A percentile compares a stretch with the other conserved stretches of the same genome.
These are phyloP conservation scores for Lasiosphaeriaceae sp. DNA, from an alignment of 495 filamentous ascomycete genomes.

Conservation along the genomic window DNA sequence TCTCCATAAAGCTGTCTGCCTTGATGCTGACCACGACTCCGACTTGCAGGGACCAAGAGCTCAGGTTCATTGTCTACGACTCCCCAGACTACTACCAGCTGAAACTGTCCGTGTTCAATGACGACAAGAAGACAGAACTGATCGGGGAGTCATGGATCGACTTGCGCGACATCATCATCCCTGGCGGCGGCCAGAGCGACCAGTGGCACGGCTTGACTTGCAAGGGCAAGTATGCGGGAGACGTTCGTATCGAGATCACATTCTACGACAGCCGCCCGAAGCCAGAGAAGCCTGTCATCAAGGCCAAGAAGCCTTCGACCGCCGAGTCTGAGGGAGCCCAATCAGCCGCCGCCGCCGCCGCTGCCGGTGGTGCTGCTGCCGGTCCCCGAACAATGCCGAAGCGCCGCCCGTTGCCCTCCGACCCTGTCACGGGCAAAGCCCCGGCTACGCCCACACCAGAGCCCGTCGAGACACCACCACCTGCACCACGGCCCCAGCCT, in stretches of 20 bases:
- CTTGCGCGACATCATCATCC: constrained; percentile 73
- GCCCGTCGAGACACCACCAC: constrained; percentile 35
- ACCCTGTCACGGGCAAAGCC: constrained; percentile 56
- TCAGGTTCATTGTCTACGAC: constrained; percentile 93
- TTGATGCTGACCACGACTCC: not conserved
- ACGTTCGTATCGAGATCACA: constrained; percentile 91
- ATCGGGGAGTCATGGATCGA: constrained; percentile 92
- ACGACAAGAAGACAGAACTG: constrained; percentile 92
- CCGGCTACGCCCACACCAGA: constrained; percentile 34
- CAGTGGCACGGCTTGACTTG: constrained; percentile 84
- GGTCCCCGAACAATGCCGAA: constrained; percentile 52
- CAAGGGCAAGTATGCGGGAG: constrained; percentile 91
- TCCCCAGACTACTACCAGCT: constrained; percentile 92
- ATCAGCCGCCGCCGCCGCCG: constrained; percentile 5
- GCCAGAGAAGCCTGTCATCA: constrained; percentile 58
- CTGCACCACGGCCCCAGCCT: constrained; percentile 37
- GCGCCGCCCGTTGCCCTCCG: constrained; percentile 72
- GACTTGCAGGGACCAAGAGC: constrained; percentile 81
- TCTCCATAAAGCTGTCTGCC: too few relatives aligned
- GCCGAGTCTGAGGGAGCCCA: constrained; percentile 21
- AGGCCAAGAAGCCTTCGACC: constrained; percentile 35
- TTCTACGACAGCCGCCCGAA: constrained; percentile 90
- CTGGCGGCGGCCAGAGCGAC: constrained; percentile 87
- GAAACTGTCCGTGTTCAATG: constrained; percentile 94
- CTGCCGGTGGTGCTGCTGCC: constrained; percentile 23